Percentiles rank a stretch among this genome's conserved stretches.
These are phyloP conservation scores for Cordyceps cicadae DNA, from an alignment of 2,329 filamentous ascomycete genomes.

Conservation along the genomic window DNA sequence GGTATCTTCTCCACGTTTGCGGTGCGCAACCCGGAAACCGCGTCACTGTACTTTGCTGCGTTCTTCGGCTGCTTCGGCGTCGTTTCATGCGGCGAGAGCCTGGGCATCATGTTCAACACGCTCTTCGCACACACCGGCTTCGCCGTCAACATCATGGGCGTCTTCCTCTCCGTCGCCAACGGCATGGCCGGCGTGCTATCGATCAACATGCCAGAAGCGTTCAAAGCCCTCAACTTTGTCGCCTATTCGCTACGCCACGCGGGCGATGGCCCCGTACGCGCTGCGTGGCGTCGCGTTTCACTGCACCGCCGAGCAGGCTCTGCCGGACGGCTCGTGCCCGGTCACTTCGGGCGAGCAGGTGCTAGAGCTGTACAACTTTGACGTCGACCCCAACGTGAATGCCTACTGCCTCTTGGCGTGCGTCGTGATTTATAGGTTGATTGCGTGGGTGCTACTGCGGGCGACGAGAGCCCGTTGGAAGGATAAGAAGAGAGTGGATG, in stretches of 20 bases:
- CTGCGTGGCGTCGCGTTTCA: conserved; percentile 53
- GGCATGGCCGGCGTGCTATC: conserved; percentile 65
- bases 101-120: conserved; percentile 76
- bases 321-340: conserved; percentile 54
- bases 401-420: conserved; percentile 55
- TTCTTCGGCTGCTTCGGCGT: conserved; percentile 65
- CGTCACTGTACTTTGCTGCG: conserved; percentile 57
- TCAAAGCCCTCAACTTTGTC: conserved; percentile 61
- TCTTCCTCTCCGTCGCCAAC: conserved; percentile 62
- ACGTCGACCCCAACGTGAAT: conserved; percentile 53
- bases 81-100: conserved; percentile 64
- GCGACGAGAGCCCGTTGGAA: conserved; percentile 46
- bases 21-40: conserved; percentile 55
- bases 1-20: conserved; percentile 56
- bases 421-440: conserved; percentile 55
- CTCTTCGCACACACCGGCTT: conserved; percentile 67
- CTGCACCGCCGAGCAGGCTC: conserved; percentile 51
- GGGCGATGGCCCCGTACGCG: conserved; percentile 59
- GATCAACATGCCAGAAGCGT: conserved; percentile 57
- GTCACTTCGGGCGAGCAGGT: conserved; percentile 60
- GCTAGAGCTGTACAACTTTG: conserved; percentile 56
- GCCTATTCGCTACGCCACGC: conserved; percentile 61
- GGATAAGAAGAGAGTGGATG: conserved; percentile 17
- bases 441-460: conserved; percentile 53
- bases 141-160: conserved; percentile 62